Conservation (phyloP, 2,329 filamentous ascomycete genomes). For the Penicillium sp. region DNA sequence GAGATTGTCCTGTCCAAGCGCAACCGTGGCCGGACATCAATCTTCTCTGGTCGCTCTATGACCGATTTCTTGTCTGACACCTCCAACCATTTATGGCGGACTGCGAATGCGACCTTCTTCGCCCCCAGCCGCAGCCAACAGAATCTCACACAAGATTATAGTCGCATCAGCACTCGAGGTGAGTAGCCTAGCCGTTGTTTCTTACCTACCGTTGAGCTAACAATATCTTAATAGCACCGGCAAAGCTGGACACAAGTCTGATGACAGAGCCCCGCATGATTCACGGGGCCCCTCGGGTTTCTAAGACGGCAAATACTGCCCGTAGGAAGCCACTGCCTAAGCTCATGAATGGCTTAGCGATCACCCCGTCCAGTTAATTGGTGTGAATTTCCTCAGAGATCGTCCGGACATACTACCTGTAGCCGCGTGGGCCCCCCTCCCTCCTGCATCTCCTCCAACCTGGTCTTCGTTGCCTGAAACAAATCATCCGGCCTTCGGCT, state of each 20-base stretch:
- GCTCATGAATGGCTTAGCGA: slow-evolving; percentile 42
- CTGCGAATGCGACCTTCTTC: slow-evolving; percentile 59
- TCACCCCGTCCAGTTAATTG: slow-evolving; percentile 34
- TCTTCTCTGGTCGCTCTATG: slow-evolving; percentile 52
- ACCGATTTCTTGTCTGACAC: slow-evolving; percentile 64
- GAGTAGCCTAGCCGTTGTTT: slow-evolving; percentile 19
- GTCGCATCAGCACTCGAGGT: slow-evolving; percentile 53
- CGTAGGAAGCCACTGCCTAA: slow-evolving; percentile 45
- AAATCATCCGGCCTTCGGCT: neutral
- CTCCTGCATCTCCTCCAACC: neutral
- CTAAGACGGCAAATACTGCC: slow-evolving; percentile 45
- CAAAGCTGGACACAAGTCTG: slow-evolving; percentile 77
- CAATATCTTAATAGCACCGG: slow-evolving; percentile 63
- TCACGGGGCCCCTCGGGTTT: slow-evolving; percentile 74
- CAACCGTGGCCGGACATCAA: slow-evolving; percentile 59
- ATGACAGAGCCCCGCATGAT: slow-evolving; percentile 93
- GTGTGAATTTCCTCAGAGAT: slow-evolving; percentile 15
- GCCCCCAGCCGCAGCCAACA: slow-evolving; percentile 51
- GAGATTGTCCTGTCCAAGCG: slow-evolving; percentile 66
- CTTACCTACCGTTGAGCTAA: slow-evolving; percentile 31
- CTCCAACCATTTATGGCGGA: slow-evolving; percentile 64
- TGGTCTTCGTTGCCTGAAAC: slow-evolving; percentile 3
- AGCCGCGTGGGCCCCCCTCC: slow-evolving; percentile 2
- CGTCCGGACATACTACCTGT: slow-evolving; percentile 8
- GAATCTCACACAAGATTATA: slow-evolving; percentile 51